Percentiles rank a stretch among this genome's conserved stretches.
These are phyloP conservation scores for Kwoniella pini DNA, from an alignment of 768 basidiomycete genomes.

Conservation along the genomic window DNA sequence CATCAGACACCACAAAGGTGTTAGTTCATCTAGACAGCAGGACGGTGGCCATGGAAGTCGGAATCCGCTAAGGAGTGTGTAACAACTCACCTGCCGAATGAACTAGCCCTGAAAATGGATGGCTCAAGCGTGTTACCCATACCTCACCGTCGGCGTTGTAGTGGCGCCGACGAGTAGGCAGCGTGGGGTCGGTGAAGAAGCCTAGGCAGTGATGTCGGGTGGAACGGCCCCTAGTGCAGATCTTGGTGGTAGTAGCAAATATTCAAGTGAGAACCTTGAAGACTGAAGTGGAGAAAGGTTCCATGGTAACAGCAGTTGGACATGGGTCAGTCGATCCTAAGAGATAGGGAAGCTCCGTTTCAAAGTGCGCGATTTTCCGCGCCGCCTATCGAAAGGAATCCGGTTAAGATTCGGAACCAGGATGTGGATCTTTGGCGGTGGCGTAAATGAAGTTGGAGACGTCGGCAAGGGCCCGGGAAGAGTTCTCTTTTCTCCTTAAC, in stretches of 20 bases:
- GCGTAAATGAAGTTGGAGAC: constrained; percentile 67
- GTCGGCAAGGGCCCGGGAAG: constrained; percentile 71
- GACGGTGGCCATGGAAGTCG: constrained; percentile 84
- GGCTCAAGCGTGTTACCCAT: constrained; percentile 84
- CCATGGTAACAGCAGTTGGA: constrained; percentile 83
- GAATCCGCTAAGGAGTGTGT: constrained; percentile 83
- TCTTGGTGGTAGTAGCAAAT: constrained; percentile 88
- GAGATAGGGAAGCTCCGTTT: constrained; percentile 74
- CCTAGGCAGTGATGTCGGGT: constrained; percentile 72
- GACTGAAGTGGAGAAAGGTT: constrained; percentile 88
- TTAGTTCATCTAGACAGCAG: constrained; percentile 86
- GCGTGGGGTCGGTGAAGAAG: constrained; percentile 75
- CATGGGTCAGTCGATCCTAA: constrained; percentile 84
- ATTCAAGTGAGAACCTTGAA: constrained; percentile 82
- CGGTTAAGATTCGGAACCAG: constrained; percentile 76
- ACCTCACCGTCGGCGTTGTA: constrained; percentile 72
- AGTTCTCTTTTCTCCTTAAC: constrained; percentile 79
- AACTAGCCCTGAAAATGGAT: constrained; percentile 90
- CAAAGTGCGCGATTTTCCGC: constrained; percentile 66
- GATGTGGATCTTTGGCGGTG: constrained; percentile 63
- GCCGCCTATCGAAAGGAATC: constrained; percentile 74
- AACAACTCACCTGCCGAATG: constrained; percentile 88
- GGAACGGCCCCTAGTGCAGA: constrained; percentile 79
- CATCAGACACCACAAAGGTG: constrained; percentile 83
- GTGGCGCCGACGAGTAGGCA: constrained; percentile 63